Percentiles rank a stretch among this genome's conserved stretches.
Evolutionary conservation across 805 yeast genomes (phyloP).

Genomic region (Yamadazyma nakazawae): DNA sequence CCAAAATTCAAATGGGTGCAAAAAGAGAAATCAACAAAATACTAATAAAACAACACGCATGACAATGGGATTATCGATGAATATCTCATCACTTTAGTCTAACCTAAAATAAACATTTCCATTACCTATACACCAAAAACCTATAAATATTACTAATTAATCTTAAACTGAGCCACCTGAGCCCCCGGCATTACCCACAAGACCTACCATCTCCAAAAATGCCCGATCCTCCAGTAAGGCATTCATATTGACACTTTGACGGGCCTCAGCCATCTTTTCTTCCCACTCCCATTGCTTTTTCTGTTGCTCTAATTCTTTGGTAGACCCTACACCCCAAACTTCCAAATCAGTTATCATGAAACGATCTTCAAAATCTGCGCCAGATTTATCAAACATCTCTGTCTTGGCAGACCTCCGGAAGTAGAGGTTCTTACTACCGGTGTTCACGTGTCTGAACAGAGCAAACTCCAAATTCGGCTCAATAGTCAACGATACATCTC

Average conservation of each 20-base stretch:
- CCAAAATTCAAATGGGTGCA: neutral
- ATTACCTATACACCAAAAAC: neutral
- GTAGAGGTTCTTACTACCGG: conserved; percentile 17
- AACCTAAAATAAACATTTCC: too few species aligned
- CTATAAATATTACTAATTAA: neutral
- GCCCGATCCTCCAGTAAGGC: conserved; percentile 80
- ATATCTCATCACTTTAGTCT: too few species aligned
- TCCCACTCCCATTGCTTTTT: conserved; percentile 87
- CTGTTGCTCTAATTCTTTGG: conserved; percentile 74
- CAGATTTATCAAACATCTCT: conserved; percentile 10
- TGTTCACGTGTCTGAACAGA: conserved; percentile 59
- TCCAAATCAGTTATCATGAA: conserved; percentile 73
- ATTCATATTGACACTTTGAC: conserved; percentile 66
- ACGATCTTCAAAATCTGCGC: conserved; percentile 56
- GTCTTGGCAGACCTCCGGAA: conserved; percentile 25
- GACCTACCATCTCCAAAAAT: conserved; percentile 77
- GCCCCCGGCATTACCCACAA: conserved; percentile 43
- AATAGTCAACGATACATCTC: conserved; percentile 74
- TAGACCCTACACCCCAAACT: conserved; percentile 90
- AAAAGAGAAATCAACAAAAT: neutral
- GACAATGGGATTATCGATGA: too few species aligned
- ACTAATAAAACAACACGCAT: too few species aligned
- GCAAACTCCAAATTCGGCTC: conserved; percentile 81
- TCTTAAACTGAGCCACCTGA: conserved; percentile 47
- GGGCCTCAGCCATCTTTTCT: conserved; percentile 73